These are phyloP conservation scores for Boletus tylopilopsis DNA, from an alignment of 768 basidiomycete genomes.

Conservation along the genomic window DNA sequence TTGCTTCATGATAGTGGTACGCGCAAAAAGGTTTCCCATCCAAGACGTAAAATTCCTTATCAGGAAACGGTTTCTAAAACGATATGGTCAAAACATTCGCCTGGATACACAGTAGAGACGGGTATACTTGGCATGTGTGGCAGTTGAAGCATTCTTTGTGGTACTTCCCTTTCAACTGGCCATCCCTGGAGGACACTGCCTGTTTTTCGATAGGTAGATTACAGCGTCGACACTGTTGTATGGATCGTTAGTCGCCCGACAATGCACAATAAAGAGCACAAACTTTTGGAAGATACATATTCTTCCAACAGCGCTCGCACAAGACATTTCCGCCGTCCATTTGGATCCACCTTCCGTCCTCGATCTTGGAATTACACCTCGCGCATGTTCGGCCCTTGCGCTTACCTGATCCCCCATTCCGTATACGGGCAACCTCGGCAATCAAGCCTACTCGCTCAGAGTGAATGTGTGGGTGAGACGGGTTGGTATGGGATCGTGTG, in stretches of 20 bases:
- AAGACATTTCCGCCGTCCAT: constrained; percentile 73
- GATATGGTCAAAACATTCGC: background rate
- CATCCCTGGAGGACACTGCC: constrained; percentile 88
- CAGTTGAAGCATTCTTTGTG: constrained; percentile 92
- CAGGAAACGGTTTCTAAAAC: constrained; percentile 79
- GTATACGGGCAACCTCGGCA: constrained; percentile 28
- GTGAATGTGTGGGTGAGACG: constrained; percentile 36
- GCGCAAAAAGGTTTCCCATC: constrained; percentile 89
- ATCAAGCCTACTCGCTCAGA: constrained; percentile 22
- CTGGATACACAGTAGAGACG: constrained; percentile 16
- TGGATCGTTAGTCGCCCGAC: background rate
- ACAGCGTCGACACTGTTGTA: constrained; percentile 77
- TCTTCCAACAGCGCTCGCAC: constrained; percentile 93
- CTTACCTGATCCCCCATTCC: constrained; percentile 33
- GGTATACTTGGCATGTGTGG: constrained; percentile 64
- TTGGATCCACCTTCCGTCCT: constrained; percentile 79
- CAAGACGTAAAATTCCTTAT: constrained; percentile 87
- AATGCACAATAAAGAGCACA: constrained; percentile 14
- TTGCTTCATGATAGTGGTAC: constrained; percentile 90
- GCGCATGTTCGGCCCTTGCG: constrained; percentile 49
- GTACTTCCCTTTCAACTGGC: constrained; percentile 94
- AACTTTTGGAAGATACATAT: constrained; percentile 92
- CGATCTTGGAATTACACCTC: constrained; percentile 65
- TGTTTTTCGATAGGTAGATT: constrained; percentile 83
- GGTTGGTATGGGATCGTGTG: constrained; percentile 50